phyloP scores from a whole-genome alignment of 768 basidiomycete genomes.

The Neoboletus brunneissimus region DNA sequence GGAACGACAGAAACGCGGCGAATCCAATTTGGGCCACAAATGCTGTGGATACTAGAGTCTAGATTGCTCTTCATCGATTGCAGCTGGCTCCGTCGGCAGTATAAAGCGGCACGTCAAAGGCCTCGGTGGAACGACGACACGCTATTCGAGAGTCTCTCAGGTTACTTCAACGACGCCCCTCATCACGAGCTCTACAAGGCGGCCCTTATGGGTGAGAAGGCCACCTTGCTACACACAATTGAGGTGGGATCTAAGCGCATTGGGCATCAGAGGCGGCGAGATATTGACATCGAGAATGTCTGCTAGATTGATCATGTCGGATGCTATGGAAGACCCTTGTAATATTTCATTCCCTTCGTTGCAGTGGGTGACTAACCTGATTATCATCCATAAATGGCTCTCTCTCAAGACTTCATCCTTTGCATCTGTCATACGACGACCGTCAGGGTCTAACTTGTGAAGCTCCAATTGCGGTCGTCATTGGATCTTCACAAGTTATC shows the following conservation, averaged over 20 bases:
- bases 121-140: not conserved
- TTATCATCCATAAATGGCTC: no score
- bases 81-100: not conserved
- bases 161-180: not conserved
- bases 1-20: not conserved
- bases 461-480: not conserved
- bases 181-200: not conserved
- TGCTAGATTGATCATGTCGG: no score
- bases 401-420: conserved; percentile 6
- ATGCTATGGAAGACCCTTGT: no score
- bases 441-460: no score
- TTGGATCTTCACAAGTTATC: not conserved
- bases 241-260: no score
- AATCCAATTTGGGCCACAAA: not conserved
- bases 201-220: no score
- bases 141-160: not conserved
- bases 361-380: no score
- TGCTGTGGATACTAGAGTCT: no score
- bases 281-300: no score
- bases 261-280: no score
- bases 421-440: conserved; percentile 7
- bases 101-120: not conserved
- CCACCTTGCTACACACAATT: no score
- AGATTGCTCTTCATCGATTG: not conserved
- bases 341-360: no score